Evolutionary conservation across 805 yeast species (phyloP).

Genomic region (Dipodascopsis uninucleata): DNA sequence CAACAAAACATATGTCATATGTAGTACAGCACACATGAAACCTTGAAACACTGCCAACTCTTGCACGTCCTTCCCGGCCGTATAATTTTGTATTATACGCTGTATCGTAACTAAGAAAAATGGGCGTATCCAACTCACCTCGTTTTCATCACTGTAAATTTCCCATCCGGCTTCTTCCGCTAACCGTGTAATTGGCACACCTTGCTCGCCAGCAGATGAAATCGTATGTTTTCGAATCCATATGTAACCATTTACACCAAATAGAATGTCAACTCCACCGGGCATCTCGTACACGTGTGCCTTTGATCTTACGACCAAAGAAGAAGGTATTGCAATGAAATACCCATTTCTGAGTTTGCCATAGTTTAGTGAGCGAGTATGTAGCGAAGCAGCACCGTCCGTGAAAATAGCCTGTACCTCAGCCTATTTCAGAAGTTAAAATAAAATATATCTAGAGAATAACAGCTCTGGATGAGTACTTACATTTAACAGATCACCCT

Average conservation of each 20-base stretch:
- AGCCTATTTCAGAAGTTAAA: too few relatives aligned
- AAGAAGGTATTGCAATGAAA: conserved; percentile 74
- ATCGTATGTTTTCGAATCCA: conserved; percentile 67
- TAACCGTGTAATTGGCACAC: conserved; percentile 61
- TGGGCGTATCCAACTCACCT: too few relatives aligned
- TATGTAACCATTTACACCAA: conserved; percentile 92
- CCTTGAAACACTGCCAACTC: too few relatives aligned
- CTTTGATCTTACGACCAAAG: conserved; percentile 77
- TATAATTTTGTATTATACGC: too few relatives aligned
- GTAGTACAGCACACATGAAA: too few relatives aligned
- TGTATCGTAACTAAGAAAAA: too few relatives aligned
- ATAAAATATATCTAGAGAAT: background rate
- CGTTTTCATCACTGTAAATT: conserved; percentile 83
- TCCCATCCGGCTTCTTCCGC: conserved; percentile 95
- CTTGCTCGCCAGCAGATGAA: conserved; percentile 38
- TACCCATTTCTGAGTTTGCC: conserved; percentile 93
- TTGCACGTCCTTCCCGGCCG: too few relatives aligned
- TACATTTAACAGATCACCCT: conserved; percentile 87
- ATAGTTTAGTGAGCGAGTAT: conserved; percentile 90
- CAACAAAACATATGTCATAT: too few relatives aligned
- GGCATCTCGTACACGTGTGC: conserved; percentile 87
- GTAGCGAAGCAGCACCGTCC: conserved; percentile 91
- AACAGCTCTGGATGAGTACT: background rate
- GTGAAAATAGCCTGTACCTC: conserved; percentile 87
- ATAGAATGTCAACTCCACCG: conserved; percentile 83